A percentile compares a stretch with the other conserved stretches of the same genome.
These are phyloP conservation scores for Xerocomellus intermedius DNA, from an alignment of 768 basidiomycete species.

Conservation along the genomic window DNA sequence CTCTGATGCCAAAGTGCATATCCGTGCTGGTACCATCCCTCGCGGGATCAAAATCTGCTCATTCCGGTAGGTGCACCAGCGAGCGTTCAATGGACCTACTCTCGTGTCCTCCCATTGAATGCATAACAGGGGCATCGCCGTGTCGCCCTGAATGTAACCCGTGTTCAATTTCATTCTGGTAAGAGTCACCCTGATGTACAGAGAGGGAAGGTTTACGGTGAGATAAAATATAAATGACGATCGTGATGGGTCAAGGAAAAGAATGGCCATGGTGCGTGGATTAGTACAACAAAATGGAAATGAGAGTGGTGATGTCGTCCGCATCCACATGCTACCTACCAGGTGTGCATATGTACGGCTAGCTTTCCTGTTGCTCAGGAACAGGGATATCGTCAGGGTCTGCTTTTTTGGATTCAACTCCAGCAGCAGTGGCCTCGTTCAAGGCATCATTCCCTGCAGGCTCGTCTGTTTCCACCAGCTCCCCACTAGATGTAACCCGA, in stretches of 20 bases:
- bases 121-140: no score
- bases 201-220: slow-evolving; percentile 4
- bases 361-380: slow-evolving; percentile 1
- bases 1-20: no score
- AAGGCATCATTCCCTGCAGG: background rate
- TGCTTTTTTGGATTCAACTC: slow-evolving; percentile 6
- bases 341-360: background rate
- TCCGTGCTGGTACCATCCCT: no score
- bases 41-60: no score
- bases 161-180: slow-evolving; percentile 3
- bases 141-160: background rate
- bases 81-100: no score
- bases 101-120: no score
- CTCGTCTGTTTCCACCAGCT: slow-evolving; percentile 15
- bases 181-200: slow-evolving; percentile 14
- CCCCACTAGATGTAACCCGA: slow-evolving; percentile 15
- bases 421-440: slow-evolving; percentile 2
- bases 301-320: background rate
- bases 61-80: no score
- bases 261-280: slow-evolving; percentile 1
- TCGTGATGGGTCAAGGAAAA: background rate
- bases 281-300: slow-evolving; percentile 2
- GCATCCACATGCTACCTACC: background rate
- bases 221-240: slow-evolving; percentile 17
- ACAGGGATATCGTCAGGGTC: background rate